These are phyloP conservation scores for Colletotrichum sansevieriae DNA, from an alignment of 2,329 filamentous ascomycete genomes.

Conservation along the genomic window DNA sequence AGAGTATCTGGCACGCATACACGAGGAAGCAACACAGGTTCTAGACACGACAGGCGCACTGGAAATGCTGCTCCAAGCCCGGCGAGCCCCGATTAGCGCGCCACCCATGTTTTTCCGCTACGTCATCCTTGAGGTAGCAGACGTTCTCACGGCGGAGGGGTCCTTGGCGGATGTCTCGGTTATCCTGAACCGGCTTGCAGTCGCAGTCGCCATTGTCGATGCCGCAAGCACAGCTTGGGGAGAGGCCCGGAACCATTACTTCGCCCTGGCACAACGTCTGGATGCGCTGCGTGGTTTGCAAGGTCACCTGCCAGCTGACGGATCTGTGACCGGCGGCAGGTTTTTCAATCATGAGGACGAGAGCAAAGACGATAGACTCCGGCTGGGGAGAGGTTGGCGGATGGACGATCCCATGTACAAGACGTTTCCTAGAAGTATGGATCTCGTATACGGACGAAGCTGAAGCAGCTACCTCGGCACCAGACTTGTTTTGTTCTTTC, in stretches of 20 bases:
- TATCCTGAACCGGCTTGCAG: constrained; percentile 66
- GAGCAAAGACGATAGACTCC: constrained; percentile 45
- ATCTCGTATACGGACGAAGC: constrained; percentile 50
- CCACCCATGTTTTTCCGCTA: constrained; percentile 74
- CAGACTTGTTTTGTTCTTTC: constrained; percentile 4
- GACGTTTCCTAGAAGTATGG: constrained; percentile 54
- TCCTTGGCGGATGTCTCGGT: constrained; percentile 62
- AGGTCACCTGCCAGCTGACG: constrained; percentile 48
- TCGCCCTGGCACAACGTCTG: constrained; percentile 58
- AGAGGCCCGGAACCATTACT: constrained; percentile 64
- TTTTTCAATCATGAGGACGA: constrained; percentile 48
- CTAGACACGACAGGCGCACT: constrained; percentile 61
- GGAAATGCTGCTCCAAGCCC: constrained; percentile 52
- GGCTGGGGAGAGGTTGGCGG: constrained; percentile 49
- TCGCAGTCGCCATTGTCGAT: constrained; percentile 66
- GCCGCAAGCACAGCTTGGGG: constrained; percentile 72
- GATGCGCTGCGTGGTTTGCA: constrained; percentile 52
- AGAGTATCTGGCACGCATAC: constrained; percentile 62
- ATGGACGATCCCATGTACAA: constrained; percentile 52
- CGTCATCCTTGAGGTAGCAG: constrained; percentile 72
- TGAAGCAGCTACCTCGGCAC: constrained; percentile 21
- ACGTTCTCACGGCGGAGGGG: constrained; percentile 74
- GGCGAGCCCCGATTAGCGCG: constrained; percentile 52
- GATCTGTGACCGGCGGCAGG: constrained; percentile 48
- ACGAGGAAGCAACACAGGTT: constrained; percentile 65